These are phyloP conservation scores for Delonix regia DNA, from an alignment of 306 rosid genomes.

Conservation along the genomic window DNA sequence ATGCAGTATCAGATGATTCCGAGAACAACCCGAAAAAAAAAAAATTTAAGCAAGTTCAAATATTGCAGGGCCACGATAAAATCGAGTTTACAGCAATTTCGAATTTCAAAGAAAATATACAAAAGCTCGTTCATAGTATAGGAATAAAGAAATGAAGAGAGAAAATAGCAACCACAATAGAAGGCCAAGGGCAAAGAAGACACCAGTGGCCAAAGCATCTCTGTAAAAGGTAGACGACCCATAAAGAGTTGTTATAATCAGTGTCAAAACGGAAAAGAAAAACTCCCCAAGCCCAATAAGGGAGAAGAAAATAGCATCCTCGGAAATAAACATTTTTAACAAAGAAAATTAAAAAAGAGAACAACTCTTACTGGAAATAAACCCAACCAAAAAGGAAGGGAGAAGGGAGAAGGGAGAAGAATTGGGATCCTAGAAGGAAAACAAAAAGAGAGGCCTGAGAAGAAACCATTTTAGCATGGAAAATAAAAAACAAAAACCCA, in stretches of 20 bases:
- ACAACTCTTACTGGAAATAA: constrained; percentile 58
- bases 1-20: neutral
- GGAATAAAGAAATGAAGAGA: neutral
- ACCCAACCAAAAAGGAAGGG: neutral
- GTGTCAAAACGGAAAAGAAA: neutral
- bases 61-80: neutral
- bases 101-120: neutral
- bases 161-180: neutral
- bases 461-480: constrained; percentile 11
- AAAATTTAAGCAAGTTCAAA: neutral
- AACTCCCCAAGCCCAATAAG: neutral
- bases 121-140: constrained; percentile 8
- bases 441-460: neutral
- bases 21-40: neutral
- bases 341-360: neutral
- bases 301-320: neutral
- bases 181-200: neutral
- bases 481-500: neutral
- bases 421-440: neutral
- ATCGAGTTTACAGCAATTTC: neutral
- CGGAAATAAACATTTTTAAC: neutral
- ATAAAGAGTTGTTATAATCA: neutral
- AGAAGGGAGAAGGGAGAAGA: neutral
- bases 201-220: neutral
- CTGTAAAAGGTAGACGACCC: neutral